Base-by-base conservation (phyloP, 1,139 yeast genomes). In the Casaregolazyma suthepensis region DNA sequence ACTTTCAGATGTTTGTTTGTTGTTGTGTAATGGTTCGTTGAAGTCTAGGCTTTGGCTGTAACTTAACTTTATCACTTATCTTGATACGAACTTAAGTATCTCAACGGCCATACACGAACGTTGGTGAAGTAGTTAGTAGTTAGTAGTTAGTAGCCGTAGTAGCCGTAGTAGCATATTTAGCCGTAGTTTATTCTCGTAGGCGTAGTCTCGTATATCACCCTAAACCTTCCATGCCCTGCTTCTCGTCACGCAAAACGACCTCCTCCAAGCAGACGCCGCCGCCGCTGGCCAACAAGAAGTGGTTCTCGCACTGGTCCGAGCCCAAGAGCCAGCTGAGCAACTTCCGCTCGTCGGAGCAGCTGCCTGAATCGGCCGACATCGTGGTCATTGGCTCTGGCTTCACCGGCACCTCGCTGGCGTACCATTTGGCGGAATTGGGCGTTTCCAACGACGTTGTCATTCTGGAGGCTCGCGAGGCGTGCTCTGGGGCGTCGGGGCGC, bases 401-500 rank as follows among this genome's bases (percentile, higher is more conserved):
- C 55, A 66, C 74, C 31, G 78, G 78, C n/a, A 62, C 76, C 1
- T 66, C 75, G 1, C 63, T 67, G 3, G 76, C 75, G 0, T 64
- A 66, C 54, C 66, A 67, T 55, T 55, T 74, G 26, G 50, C 40
- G 1, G 35, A 48, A 13, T 12, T 52, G 45, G 54, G 56, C 40
- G 66, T 61, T 3, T 43, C 52, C 1, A 52, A 65, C 26, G 59
- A 61, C 5, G 62, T 73, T 5, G 68, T 71, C 6, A 55, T 76
- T 58, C 61, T 73, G 18, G 80, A 76, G 53, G 78, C 78, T 1
- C 66, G 78, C 53, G 72, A 71, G 47, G 59, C 68, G 6, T 73
- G 77, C 51, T 71, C 77, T 1, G 79, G 79, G 22, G 80, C 80
- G 10, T 73, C 78, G 3, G 80, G 79, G 10, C 64, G 80, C 52